These are phyloP conservation scores for Thecaphora thlaspeos DNA, from an alignment of 1,284 basidiomycete species.

Conservation along the genomic window DNA sequence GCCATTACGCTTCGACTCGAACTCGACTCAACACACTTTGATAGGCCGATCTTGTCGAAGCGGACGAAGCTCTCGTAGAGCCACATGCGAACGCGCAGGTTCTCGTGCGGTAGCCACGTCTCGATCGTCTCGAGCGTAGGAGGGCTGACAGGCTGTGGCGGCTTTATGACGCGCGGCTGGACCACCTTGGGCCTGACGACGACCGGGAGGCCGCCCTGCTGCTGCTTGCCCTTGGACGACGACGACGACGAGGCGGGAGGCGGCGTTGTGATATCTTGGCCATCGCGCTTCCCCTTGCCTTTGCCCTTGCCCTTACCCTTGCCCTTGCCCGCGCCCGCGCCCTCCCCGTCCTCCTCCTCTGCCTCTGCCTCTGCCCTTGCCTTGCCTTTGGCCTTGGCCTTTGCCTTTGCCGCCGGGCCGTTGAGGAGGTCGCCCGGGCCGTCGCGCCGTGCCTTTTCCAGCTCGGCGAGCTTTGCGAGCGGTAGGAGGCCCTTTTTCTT, in stretches of 20 bases:
- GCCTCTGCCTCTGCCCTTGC: constrained; percentile 5
- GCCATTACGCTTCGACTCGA: too few species aligned
- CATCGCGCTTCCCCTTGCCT: background rate
- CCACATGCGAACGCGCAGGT: constrained; percentile 46
- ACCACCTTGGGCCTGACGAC: constrained; percentile 4
- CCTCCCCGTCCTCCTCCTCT: background rate
- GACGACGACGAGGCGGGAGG: constrained; percentile 14
- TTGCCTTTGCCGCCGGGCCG: constrained; percentile 7
- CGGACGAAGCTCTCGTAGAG: constrained; percentile 48
- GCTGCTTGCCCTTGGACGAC: background rate
- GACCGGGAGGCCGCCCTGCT: constrained; percentile 15
- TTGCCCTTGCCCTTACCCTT: too few species aligned
- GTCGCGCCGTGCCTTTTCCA: background rate
- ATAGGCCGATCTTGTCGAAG: constrained; percentile 42
- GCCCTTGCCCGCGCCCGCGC: too few species aligned
- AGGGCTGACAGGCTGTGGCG: constrained; percentile 7
- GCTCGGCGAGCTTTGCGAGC: constrained; percentile 3
- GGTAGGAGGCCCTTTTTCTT: constrained; percentile 19
- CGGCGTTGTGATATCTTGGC: constrained; percentile 18
- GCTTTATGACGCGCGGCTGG: constrained; percentile 14
- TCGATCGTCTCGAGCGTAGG: constrained; percentile 31
- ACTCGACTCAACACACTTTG: background rate
- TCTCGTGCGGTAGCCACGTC: constrained; percentile 33
- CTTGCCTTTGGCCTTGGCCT: constrained; percentile 2
- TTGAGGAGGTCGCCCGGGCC: background rate